Conservation (phyloP, 768 basidiomycete genomes). For the Lactifluus rugatus region DNA sequence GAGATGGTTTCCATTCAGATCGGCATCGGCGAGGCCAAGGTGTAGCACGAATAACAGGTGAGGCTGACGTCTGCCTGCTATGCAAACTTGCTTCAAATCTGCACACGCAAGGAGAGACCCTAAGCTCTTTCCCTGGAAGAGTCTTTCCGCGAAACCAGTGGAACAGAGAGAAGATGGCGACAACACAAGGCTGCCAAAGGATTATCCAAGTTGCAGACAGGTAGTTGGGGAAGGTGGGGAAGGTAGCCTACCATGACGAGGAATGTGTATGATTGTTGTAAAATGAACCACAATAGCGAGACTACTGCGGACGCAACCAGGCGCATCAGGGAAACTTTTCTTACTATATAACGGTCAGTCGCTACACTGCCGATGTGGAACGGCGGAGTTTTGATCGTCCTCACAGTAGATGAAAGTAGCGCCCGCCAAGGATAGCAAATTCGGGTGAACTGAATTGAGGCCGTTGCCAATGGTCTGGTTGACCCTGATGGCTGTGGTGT, state of each 20-base stretch:
- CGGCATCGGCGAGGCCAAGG: neutral
- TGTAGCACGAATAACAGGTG: neutral
- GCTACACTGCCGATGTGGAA: neutral
- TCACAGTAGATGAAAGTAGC: constrained; percentile 1
- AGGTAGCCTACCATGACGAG: constrained; percentile 7
- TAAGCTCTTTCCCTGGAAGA: neutral
- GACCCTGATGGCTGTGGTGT: constrained; percentile 8
- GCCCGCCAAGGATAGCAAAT: neutral
- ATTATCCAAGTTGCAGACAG: neutral
- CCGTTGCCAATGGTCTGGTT: constrained; percentile 3
- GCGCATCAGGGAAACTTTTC: constrained; percentile 1
- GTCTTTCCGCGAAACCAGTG: neutral
- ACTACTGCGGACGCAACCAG: neutral
- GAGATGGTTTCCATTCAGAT: neutral
- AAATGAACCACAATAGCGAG: constrained; percentile 6
- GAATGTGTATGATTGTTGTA: neutral
- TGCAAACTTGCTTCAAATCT: neutral
- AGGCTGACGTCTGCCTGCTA: neutral
- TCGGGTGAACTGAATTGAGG: neutral
- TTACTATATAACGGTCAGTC: constrained; percentile 1
- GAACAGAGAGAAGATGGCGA: constrained; percentile 2
- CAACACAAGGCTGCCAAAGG: constrained; percentile 2
- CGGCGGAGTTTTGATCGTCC: neutral
- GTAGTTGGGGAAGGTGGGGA: neutral
- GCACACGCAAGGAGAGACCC: neutral